Evolutionary conservation across 306 rosid species (phyloP).

Genomic region (Dryas alaskensis): DNA sequence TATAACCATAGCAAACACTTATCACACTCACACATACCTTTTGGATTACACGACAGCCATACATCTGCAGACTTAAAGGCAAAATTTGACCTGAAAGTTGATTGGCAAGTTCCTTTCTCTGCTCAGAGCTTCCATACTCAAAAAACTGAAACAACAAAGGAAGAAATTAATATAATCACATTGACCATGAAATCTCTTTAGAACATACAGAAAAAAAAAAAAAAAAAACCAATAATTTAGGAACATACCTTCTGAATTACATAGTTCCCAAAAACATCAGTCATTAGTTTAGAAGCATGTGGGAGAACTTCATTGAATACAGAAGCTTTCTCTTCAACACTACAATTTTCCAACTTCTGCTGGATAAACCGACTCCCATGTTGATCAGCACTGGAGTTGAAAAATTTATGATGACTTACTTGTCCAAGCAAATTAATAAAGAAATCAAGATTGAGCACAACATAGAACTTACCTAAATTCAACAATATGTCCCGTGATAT

Average conservation of each 20-base stretch:
- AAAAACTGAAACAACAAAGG: constrained; percentile 41
- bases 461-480: constrained; percentile 52
- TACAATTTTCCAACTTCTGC: constrained; percentile 65
- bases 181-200: neutral
- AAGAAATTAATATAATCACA: neutral
- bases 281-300: constrained; percentile 53
- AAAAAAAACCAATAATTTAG: neutral
- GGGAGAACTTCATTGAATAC: constrained; percentile 66
- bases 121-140: constrained; percentile 58
- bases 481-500: constrained; percentile 56
- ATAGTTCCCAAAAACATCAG: constrained; percentile 68
- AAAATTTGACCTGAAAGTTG: constrained; percentile 56
- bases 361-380: constrained; percentile 82
- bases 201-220: neutral
- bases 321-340: constrained; percentile 53
- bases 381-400: constrained; percentile 57
- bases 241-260: constrained; percentile 64
- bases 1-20: neutral
- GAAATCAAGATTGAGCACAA: constrained; percentile 3
- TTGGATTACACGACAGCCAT: constrained; percentile 78
- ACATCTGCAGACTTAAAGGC: constrained; percentile 67
- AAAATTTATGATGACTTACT: constrained; percentile 10
- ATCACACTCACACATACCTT: constrained; percentile 41
- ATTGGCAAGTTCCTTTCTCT: constrained; percentile 54
- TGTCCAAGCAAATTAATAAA: neutral